A percentile compares a stretch with the other conserved stretches of the same genome.
Conservation (phyloP, 1,284 basidiomycete species). For the Trichosporon sp. region DNA sequence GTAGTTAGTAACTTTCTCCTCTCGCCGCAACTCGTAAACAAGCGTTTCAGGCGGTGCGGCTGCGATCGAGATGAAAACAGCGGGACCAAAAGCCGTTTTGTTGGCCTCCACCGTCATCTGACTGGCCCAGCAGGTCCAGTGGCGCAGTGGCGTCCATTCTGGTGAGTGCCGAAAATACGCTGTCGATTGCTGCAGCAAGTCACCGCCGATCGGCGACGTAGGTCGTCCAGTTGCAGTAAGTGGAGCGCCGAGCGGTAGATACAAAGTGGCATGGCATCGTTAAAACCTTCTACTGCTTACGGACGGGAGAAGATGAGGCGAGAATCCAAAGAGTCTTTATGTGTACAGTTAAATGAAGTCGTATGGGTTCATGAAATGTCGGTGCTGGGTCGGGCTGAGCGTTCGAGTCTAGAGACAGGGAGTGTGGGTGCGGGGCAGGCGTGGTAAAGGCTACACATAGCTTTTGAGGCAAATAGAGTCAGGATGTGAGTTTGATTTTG, state of each 20-base stretch:
- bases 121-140: not conserved
- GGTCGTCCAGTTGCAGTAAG: not conserved
- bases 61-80: constrained; percentile 17
- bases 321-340: constrained; percentile 6
- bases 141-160: constrained; percentile 6
- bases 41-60: constrained; percentile 12
- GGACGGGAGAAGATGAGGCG: not conserved
- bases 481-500: constrained; percentile 3
- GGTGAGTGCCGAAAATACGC: constrained; percentile 2
- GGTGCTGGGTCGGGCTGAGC: not conserved
- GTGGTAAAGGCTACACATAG: constrained; percentile 1
- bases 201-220: constrained; percentile 3
- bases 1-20: constrained; percentile 5
- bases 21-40: constrained; percentile 13
- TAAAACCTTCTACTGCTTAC: not conserved
- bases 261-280: constrained; percentile 3
- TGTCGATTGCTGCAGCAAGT: not conserved
- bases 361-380: constrained; percentile 4
- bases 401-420: constrained; percentile 2
- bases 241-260: not conserved
- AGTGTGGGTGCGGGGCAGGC: not conserved
- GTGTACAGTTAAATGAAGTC: not conserved
- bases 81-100: constrained; percentile 11
- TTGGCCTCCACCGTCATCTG: not conserved
- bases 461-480: not conserved